Evolutionary conservation across 495 filamentous ascomycete genomes (phyloP).

Genomic region (Neurospora tetraspora): DNA sequence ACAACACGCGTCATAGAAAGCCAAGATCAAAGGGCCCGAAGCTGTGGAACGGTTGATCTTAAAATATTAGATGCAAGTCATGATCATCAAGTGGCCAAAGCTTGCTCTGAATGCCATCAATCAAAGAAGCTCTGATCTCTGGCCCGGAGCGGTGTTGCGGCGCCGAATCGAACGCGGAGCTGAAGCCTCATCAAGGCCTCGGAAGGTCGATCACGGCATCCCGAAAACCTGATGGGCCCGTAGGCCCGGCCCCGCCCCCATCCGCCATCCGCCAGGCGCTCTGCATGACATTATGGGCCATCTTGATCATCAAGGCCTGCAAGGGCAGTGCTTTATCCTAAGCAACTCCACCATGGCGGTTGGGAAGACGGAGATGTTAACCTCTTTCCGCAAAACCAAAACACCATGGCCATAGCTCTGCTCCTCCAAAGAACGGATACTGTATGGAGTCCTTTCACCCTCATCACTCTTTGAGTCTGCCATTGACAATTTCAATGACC

Average conservation of each 20-base stretch:
- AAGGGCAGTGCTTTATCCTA: background rate
- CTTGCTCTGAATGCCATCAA: background rate
- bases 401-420: background rate
- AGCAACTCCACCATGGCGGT: background rate
- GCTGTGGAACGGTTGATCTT: background rate
- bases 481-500: background rate
- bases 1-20: background rate
- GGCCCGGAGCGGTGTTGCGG: background rate
- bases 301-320: background rate
- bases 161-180: background rate
- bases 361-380: background rate
- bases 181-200: background rate
- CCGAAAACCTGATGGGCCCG: background rate
- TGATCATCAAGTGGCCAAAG: background rate
- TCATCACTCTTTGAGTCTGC: background rate
- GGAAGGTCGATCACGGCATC: background rate
- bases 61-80: background rate
- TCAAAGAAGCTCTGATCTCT: background rate
- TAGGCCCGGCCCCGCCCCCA: background rate
- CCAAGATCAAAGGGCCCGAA: background rate
- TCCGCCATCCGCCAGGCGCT: background rate
- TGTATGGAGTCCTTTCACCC: background rate
- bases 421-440: background rate
- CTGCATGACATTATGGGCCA: background rate
- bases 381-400: background rate